phyloP scores from a whole-genome alignment of 495 filamentous ascomycete species.

The Astrocystis sublimbata region DNA sequence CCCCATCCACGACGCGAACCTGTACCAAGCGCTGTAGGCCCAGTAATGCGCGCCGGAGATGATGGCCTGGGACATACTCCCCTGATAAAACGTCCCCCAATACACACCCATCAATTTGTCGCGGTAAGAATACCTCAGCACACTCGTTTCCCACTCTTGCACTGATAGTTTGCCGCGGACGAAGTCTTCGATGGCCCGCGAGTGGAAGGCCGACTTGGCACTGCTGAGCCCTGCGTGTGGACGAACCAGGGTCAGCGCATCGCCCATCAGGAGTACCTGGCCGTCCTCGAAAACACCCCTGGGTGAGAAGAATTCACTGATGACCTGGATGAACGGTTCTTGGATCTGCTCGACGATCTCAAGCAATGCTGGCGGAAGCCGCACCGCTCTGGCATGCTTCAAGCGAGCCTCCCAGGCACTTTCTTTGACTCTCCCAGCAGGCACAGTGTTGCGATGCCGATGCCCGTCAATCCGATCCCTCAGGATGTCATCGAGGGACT shows the following conservation, averaged over 20 bases:
- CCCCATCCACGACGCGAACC: background rate
- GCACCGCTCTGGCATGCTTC: background rate
- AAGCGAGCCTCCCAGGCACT: slow-evolving; percentile 19
- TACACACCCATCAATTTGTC: slow-evolving; percentile 4
- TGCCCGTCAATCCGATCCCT: slow-evolving; percentile 23
- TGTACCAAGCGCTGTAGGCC: background rate
- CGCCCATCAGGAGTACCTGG: slow-evolving; percentile 29
- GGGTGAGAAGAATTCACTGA: slow-evolving; percentile 24
- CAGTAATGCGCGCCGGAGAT: slow-evolving; percentile 11
- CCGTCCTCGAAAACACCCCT: slow-evolving; percentile 26
- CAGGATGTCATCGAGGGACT: slow-evolving; percentile 27
- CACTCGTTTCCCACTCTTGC: slow-evolving; percentile 14
- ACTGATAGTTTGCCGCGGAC: slow-evolving; percentile 9
- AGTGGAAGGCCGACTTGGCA: slow-evolving; percentile 27
- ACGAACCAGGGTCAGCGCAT: slow-evolving; percentile 29
- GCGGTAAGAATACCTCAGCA: slow-evolving; percentile 12
- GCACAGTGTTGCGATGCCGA: slow-evolving; percentile 25
- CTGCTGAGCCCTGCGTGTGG: slow-evolving; percentile 28
- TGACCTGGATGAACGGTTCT: slow-evolving; percentile 28
- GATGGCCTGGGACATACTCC: background rate
- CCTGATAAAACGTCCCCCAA: slow-evolving; percentile 14
- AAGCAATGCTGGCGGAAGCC: slow-evolving; percentile 19
- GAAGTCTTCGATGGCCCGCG: slow-evolving; percentile 9
- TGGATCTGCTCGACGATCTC: slow-evolving; percentile 33
- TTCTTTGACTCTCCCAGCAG: slow-evolving; percentile 21